Conservation (phyloP, 495 filamentous ascomycete genomes). For the Pseudoneurospora amorphoporcata region DNA sequence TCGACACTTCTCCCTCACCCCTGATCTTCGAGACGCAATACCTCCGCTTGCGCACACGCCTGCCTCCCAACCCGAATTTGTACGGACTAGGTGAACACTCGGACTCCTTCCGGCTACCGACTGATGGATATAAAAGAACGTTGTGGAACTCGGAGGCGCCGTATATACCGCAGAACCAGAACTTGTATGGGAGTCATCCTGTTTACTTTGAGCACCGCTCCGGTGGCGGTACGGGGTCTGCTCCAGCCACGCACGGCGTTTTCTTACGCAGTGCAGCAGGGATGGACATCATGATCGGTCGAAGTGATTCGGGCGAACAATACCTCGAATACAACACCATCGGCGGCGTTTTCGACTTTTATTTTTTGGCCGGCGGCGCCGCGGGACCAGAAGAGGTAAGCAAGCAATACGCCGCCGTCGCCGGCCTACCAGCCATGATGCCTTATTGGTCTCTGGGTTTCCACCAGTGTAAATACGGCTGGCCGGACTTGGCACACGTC, state of each 20-base stretch:
- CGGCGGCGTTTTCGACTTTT: conserved; percentile 76
- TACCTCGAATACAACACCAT: conserved; percentile 80
- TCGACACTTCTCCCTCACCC: conserved; percentile 60
- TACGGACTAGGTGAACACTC: conserved; percentile 77
- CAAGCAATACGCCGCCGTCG: conserved; percentile 63
- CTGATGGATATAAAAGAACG: conserved; percentile 63
- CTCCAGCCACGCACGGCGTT: conserved; percentile 58
- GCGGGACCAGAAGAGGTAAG: conserved; percentile 58
- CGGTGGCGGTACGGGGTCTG: conserved; percentile 24
- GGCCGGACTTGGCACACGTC: conserved; percentile 59
- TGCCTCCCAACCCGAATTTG: conserved; percentile 57
- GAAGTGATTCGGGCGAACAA: conserved; percentile 46
- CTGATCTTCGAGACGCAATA: conserved; percentile 76
- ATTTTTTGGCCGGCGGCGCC: conserved; percentile 60
- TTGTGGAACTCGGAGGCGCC: conserved; percentile 75
- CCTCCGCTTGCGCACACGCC: conserved; percentile 55
- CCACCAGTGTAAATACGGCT: conserved; percentile 80
- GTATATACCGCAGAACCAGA: conserved; percentile 37
- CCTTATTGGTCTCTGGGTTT: conserved; percentile 82
- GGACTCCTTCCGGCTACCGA: conserved; percentile 60
- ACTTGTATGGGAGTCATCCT: conserved; percentile 77
- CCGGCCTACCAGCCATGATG: conserved; percentile 64
- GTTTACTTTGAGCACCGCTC: conserved; percentile 76
- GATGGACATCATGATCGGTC: conserved; percentile 77
- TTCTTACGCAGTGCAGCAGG: conserved; percentile 78